A percentile compares a stretch with the other conserved stretches of the same genome.
Evolutionary conservation across 768 basidiomycete species (phyloP).

Genomic region (Nidularia pulvinata): DNA sequence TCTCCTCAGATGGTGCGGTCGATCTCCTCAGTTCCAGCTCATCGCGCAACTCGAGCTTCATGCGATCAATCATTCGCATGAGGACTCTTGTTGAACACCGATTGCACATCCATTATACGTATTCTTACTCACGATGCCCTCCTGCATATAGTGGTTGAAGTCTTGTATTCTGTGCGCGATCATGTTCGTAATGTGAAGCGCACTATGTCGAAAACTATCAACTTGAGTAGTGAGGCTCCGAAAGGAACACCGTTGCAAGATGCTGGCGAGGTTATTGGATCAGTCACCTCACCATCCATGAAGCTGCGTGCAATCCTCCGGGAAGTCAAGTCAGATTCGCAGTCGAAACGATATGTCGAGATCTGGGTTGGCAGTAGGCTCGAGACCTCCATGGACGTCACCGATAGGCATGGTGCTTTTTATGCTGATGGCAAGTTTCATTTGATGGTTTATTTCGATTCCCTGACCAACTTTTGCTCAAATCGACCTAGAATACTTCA

Average conservation of each 20-base stretch:
- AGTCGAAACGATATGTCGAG: conserved; percentile 55
- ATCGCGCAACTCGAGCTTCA: no score
- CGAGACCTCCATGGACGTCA: conserved; percentile 52
- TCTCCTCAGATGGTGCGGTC: conserved; percentile 13
- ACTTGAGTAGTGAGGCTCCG: conserved; percentile 15
- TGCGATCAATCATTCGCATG: no score
- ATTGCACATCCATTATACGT: no score
- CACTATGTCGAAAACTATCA: conserved; percentile 36
- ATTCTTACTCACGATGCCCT: not conserved
- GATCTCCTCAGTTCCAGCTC: not conserved
- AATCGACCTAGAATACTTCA: conserved; percentile 41
- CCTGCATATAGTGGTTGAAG: conserved; percentile 30
- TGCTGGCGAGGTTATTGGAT: conserved; percentile 33
- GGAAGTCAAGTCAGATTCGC: conserved; percentile 20
- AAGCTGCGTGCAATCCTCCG: conserved; percentile 45
- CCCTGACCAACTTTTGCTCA: not conserved
- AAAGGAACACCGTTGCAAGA: conserved; percentile 28
- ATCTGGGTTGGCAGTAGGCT: conserved; percentile 49
- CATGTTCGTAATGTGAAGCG: conserved; percentile 49
- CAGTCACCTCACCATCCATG: conserved; percentile 39
- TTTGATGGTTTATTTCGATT: not conserved
- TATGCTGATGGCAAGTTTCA: conserved; percentile 54
- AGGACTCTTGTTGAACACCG: no score
- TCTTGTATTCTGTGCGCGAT: conserved; percentile 47
- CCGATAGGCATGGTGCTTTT: conserved; percentile 56